Evolutionary conservation across 2,329 filamentous ascomycete genomes (phyloP).

Genomic region (Colletotrichum tofieldiae): DNA sequence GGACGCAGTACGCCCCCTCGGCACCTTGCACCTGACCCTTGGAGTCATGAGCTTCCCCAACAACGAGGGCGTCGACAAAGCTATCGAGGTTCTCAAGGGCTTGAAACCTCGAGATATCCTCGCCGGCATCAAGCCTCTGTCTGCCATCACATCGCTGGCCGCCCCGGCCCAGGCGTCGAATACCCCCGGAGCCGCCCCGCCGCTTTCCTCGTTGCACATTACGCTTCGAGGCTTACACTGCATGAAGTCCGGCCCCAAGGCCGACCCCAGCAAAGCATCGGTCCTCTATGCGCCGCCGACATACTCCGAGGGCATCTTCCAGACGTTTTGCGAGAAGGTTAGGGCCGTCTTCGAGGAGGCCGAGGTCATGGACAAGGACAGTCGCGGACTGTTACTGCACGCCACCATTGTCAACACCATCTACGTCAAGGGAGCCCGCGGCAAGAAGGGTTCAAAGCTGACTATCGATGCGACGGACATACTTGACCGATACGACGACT

Average conservation of each 20-base stretch:
- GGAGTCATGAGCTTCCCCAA: constrained; percentile 84
- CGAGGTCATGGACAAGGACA: constrained; percentile 71
- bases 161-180: constrained; percentile 18
- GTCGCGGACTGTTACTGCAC: constrained; percentile 80
- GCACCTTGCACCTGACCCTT: constrained; percentile 87
- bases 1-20: constrained; percentile 81
- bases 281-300: constrained; percentile 77
- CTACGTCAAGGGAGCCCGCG: constrained; percentile 71
- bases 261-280: constrained; percentile 62
- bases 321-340: constrained; percentile 71
- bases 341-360: constrained; percentile 67
- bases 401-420: constrained; percentile 90
- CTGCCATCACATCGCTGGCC: constrained; percentile 41
- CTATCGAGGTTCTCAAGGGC: constrained; percentile 57
- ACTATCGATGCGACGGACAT: constrained; percentile 70
- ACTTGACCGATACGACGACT: constrained; percentile 74
- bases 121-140: constrained; percentile 44
- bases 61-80: constrained; percentile 60
- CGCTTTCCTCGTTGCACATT: constrained; percentile 54
- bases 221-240: constrained; percentile 70
- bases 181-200: constrained; percentile 6
- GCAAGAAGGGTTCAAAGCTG: constrained; percentile 55
- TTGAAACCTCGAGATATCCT: constrained; percentile 60
- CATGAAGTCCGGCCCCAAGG: constrained; percentile 68
- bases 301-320: constrained; percentile 67